Base-by-base conservation (phyloP, 192 early-diverging fungal species). In the Diversispora epigaea region DNA sequence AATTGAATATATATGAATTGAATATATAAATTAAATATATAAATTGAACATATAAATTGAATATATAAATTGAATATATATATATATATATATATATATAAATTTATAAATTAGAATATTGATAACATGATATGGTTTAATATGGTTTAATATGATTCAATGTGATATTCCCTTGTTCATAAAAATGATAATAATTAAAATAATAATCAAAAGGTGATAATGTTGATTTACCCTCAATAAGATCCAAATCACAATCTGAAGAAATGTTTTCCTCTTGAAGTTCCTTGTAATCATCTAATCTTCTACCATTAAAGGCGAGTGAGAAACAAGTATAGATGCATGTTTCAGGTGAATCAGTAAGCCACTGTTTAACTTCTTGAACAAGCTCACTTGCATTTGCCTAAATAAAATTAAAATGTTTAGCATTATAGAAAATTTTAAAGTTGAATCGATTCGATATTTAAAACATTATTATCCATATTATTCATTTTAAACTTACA, bases 281-380 rank as follows among this genome's bases (percentile, higher is more conserved):
- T 80, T 91, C 91, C 46, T 83, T 79, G 79, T 85, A 90, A 66
- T 98, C 95, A 76, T 87, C 90, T 64, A 98, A 78, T 22, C 89
- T 86, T 71, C 80, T 75, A 41, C 91, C 93, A 25, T 94, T 84
- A 72, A 87, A 91, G 6, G 86, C 73, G 17, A 99, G 82, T 73
- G 91, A 93, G 78, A 98, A 98, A 84, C 95, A 97, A 44, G 97
- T 95, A 82, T 94, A 90, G 57, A 91, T 90, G 64, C 93, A 89
- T 2, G 91, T 89, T 64, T 93, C 91, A 15, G 93, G 89, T 3
- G 90, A 91, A 77, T 99, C 97, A 65, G 91, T 91, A 60, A 99
- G 84, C 19, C 87, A 91, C 72, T 94, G 91, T 68, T 92, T 92
- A 71, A 99, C 87, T 73, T 97, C 95, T 70, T 92, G 91, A 57